Percentiles rank a stretch among this genome's conserved stretches.
Conservation (phyloP, 805 yeast genomes). For the Monosporozyma servazzii region DNA sequence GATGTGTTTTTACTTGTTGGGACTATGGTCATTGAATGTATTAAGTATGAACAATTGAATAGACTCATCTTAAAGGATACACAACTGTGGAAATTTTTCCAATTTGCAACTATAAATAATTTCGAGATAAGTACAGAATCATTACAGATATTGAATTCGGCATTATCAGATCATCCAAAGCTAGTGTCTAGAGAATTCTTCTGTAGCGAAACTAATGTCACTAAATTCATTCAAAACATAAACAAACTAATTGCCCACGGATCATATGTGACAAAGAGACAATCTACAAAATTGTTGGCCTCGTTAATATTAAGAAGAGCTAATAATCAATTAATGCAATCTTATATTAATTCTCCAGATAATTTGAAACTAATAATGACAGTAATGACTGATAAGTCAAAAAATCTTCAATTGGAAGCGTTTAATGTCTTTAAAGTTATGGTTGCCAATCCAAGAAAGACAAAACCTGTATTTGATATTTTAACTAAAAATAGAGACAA, state of each 20-base stretch:
- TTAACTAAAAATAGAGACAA: conserved; percentile 76
- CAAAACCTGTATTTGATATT: conserved; percentile 71
- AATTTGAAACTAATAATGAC: conserved; percentile 83
- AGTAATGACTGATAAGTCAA: conserved; percentile 76
- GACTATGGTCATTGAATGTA: conserved; percentile 72
- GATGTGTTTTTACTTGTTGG: conserved; percentile 72
- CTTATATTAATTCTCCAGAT: conserved; percentile 70
- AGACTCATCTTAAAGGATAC: conserved; percentile 49
- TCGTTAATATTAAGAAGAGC: conserved; percentile 62
- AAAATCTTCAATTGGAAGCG: conserved; percentile 81
- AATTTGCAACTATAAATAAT: conserved; percentile 61
- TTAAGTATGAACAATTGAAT: conserved; percentile 65
- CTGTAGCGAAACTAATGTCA: conserved; percentile 38
- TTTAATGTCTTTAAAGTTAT: conserved; percentile 90
- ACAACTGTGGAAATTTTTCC: conserved; percentile 74
- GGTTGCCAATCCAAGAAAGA: conserved; percentile 91
- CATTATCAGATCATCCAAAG: conserved; percentile 60
- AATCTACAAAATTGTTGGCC: conserved; percentile 67
- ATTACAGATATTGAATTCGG: conserved; percentile 63
- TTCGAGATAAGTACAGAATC: conserved; percentile 91
- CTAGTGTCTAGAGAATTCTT: conserved; percentile 61
- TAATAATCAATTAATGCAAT: conserved; percentile 62
- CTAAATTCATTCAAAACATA: conserved; percentile 49
- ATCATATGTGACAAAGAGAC: conserved; percentile 89
- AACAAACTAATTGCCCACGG: conserved; percentile 64